Conservation (phyloP, 805 yeast species). For the Candida alai region DNA sequence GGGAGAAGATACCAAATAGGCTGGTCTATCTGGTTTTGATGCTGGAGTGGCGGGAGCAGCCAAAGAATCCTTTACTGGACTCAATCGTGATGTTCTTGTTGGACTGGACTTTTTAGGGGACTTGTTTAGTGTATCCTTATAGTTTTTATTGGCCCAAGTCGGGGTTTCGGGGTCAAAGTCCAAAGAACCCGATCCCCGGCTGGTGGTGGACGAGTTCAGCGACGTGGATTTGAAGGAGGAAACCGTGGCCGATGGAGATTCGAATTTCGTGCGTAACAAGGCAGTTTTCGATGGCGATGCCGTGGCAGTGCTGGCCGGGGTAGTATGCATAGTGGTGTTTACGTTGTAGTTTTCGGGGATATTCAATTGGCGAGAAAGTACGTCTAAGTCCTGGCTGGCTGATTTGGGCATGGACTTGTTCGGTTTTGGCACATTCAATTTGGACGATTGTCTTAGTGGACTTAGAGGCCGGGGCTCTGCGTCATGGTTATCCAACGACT, state of each 20-base stretch:
- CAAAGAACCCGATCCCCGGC: slow-evolving; percentile 1
- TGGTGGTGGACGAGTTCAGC: too few species aligned
- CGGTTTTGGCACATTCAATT: slow-evolving; percentile 19
- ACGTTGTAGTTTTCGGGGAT: slow-evolving; percentile 8
- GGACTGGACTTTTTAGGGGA: slow-evolving; percentile 9
- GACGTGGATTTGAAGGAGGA: slow-evolving; percentile 40
- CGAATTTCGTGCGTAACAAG: slow-evolving; percentile 30
- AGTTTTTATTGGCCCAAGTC: slow-evolving; percentile 20
- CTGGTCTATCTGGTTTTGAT: slow-evolving; percentile 1
- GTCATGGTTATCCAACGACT: slow-evolving; percentile 26
- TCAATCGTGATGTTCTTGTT: slow-evolving; percentile 2
- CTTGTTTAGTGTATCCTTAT: slow-evolving; percentile 15
- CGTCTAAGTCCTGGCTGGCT: slow-evolving; percentile 30
- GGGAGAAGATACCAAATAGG: slow-evolving; percentile 22
- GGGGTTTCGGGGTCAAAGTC: slow-evolving; percentile 13
- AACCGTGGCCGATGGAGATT: slow-evolving; percentile 40
- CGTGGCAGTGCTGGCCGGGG: not conserved
- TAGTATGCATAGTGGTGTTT: not conserved
- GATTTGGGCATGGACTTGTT: slow-evolving; percentile 9
- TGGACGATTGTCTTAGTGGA: slow-evolving; percentile 30
- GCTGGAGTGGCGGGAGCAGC: slow-evolving; percentile 8
- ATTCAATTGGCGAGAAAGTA: slow-evolving; percentile 34
- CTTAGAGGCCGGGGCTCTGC: slow-evolving; percentile 18
- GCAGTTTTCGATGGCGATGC: slow-evolving; percentile 21
- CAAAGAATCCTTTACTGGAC: slow-evolving; percentile 12